Conservation (phyloP, 2,329 filamentous ascomycete species). For the Fusarium nodosum region DNA sequence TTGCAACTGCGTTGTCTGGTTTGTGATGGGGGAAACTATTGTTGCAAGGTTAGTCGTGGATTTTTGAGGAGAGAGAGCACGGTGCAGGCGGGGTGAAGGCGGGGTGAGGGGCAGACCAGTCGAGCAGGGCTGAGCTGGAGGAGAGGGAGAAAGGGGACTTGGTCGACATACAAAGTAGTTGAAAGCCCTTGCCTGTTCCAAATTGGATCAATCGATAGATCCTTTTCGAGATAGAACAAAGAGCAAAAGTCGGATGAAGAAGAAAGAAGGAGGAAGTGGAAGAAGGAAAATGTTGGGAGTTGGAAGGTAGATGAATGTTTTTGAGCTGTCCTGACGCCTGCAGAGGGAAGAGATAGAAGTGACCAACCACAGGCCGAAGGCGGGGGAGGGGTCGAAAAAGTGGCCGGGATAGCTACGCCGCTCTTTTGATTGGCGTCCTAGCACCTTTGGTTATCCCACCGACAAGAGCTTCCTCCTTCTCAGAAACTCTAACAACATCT, state of each 20-base stretch:
- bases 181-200: constrained; percentile 49
- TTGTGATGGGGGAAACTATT: constrained; percentile 34
- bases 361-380: constrained; percentile 51
- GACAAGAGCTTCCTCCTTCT: constrained; percentile 23
- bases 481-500: constrained; percentile 28
- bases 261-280: constrained; percentile 41
- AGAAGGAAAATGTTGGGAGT: constrained; percentile 40
- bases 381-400: constrained; percentile 54
- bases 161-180: constrained; percentile 44
- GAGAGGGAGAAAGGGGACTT: constrained; percentile 12
- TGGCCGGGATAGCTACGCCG: constrained; percentile 27
- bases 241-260: constrained; percentile 42
- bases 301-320: constrained; percentile 41
- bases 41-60: constrained; percentile 29
- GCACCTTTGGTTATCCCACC: constrained; percentile 16
- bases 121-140: constrained; percentile 16
- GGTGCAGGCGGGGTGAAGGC: constrained; percentile 46
- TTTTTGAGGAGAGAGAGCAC: constrained; percentile 29
- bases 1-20: constrained; percentile 46
- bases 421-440: constrained; percentile 31
- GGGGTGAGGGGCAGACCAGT: constrained; percentile 46
- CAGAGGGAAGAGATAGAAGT: constrained; percentile 47
- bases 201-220: constrained; percentile 49
- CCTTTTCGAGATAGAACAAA: constrained; percentile 46
- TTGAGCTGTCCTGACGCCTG: constrained; percentile 26